Percentiles rank a stretch among this genome's conserved stretches.
Evolutionary conservation across 2,329 filamentous ascomycete species (phyloP).

Genomic region (Xylariaceae sp.): DNA sequence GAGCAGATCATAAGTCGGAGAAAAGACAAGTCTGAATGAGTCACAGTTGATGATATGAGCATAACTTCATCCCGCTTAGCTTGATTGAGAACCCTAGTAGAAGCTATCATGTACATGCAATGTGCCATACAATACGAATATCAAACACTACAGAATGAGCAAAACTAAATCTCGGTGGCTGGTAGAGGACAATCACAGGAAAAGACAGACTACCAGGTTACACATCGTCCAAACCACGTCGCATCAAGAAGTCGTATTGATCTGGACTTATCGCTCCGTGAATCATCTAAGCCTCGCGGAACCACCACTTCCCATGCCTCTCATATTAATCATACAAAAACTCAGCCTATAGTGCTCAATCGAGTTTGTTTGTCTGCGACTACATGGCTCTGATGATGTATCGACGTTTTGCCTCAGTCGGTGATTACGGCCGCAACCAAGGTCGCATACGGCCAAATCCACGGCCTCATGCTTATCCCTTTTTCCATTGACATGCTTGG

Average conservation of each 20-base stretch:
- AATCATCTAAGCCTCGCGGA: slow-evolving; percentile 22
- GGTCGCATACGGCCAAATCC: neutral
- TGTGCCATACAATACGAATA: no score
- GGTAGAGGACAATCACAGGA: neutral
- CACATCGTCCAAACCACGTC: neutral
- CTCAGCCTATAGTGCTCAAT: slow-evolving; percentile 7
- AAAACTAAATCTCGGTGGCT: neutral
- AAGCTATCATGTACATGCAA: no score
- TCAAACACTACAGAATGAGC: slow-evolving; percentile 1
- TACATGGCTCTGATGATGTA: no score
- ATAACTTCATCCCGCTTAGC: slow-evolving; percentile 2
- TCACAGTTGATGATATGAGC: slow-evolving; percentile 12
- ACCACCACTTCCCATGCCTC: neutral
- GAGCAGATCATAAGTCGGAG: neutral
- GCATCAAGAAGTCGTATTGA: neutral
- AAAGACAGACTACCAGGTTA: neutral
- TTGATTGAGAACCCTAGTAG: neutral
- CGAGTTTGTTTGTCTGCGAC: neutral
- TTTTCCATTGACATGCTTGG: neutral
- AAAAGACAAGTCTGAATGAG: slow-evolving; percentile 21
- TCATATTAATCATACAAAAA: neutral
- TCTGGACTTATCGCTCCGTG: neutral
- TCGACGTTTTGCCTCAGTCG: no score
- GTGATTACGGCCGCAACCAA: no score
- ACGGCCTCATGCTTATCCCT: neutral